phyloP scores from a whole-genome alignment of 2,329 filamentous ascomycete species.

The Hypomyces rosellus region DNA sequence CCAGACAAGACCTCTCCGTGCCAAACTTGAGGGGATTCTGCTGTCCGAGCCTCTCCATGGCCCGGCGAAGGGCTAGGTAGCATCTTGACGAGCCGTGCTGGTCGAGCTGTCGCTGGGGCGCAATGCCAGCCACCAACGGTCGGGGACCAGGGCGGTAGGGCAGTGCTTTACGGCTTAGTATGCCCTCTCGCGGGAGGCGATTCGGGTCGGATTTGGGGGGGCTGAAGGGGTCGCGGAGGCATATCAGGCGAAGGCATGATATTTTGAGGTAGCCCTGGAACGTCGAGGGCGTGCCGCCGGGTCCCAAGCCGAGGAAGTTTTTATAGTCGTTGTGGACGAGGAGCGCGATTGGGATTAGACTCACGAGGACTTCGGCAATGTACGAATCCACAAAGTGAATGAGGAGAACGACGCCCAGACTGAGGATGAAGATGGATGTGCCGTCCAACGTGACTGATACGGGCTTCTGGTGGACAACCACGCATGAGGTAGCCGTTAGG shows the following conservation, averaged over 20 bases:
- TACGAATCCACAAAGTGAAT: conserved; percentile 45
- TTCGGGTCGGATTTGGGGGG: conserved; percentile 47
- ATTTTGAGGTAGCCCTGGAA: conserved; percentile 67
- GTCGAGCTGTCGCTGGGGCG: conserved; percentile 72
- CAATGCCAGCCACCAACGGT: conserved; percentile 67
- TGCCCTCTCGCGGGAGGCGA: conserved; percentile 49
- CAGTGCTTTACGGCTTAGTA: conserved; percentile 47
- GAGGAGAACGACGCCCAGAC: conserved; percentile 41
- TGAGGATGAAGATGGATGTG: conserved; percentile 38
- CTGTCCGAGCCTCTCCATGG: conserved; percentile 46
- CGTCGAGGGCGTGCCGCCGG: conserved; percentile 72
- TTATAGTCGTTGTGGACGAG: conserved; percentile 64
- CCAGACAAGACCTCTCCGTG: conserved; percentile 67
- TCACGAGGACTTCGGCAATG: conserved; percentile 44
- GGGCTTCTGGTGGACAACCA: conserved; percentile 39
- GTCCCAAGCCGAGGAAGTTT: conserved; percentile 70
- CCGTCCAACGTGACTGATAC: conserved; percentile 49
- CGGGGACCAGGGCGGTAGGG: conserved; percentile 57
- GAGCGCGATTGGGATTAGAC: conserved; percentile 41
- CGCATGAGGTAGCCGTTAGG: conserved; percentile 2
- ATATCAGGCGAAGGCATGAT: conserved; percentile 65
- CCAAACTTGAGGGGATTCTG: conserved; percentile 43
- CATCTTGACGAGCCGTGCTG: conserved; percentile 52
- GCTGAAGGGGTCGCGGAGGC: conserved; percentile 62
- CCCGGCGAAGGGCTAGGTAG: conserved; percentile 48